Percentiles rank a stretch among this genome's conserved stretches.
phyloP scores from a whole-genome alignment of 495 filamentous ascomycete genomes.

The Penicillium alfredii region DNA sequence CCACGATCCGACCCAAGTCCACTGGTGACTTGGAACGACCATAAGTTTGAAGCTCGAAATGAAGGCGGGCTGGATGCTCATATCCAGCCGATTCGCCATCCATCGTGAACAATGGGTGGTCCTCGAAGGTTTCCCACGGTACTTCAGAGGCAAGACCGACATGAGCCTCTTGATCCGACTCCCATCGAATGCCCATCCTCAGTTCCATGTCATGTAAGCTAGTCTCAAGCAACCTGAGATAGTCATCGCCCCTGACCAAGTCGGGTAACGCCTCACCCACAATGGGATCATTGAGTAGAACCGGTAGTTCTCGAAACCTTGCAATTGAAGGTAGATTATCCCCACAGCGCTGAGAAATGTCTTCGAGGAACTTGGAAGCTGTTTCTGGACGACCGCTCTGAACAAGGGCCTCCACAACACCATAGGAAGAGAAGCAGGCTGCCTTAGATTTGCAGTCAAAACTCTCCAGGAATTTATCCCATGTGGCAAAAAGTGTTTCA shows the following conservation, averaged over 20 bases:
- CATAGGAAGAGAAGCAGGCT: conserved; percentile 18
- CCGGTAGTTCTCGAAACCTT: conserved; percentile 8
- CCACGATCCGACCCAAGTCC: conserved; percentile 21
- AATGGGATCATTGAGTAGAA: conserved; percentile 15
- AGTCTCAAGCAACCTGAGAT: conserved; percentile 19
- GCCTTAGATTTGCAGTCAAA: conserved; percentile 1
- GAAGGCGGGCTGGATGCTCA: conserved; percentile 22
- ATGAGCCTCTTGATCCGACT: conserved; percentile 10
- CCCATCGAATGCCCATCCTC: conserved; percentile 29
- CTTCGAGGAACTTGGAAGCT: conserved; percentile 19
- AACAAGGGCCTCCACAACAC: conserved; percentile 17
- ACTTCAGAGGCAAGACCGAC: conserved; percentile 13
- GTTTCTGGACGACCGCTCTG: conserved; percentile 10
- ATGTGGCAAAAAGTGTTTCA: conserved; percentile 10
- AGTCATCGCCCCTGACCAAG: conserved; percentile 19
- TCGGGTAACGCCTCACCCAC: conserved; percentile 15
- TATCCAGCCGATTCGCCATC: conserved; percentile 25
- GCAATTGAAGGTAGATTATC: conserved; percentile 23
- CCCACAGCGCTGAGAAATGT: conserved; percentile 20
- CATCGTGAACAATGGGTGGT: conserved; percentile 24
- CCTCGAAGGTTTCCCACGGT: conserved; percentile 10
- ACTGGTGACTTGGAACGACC: conserved; percentile 29
- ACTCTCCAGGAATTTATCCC: conserved; percentile 15
- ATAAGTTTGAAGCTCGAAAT: conserved; percentile 21
- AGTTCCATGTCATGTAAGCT: conserved; percentile 23